A percentile compares a stretch with the other conserved stretches of the same genome.
These are phyloP conservation scores for Coriolopsis trogii DNA, from an alignment of 1,284 basidiomycete species.

Conservation along the genomic window DNA sequence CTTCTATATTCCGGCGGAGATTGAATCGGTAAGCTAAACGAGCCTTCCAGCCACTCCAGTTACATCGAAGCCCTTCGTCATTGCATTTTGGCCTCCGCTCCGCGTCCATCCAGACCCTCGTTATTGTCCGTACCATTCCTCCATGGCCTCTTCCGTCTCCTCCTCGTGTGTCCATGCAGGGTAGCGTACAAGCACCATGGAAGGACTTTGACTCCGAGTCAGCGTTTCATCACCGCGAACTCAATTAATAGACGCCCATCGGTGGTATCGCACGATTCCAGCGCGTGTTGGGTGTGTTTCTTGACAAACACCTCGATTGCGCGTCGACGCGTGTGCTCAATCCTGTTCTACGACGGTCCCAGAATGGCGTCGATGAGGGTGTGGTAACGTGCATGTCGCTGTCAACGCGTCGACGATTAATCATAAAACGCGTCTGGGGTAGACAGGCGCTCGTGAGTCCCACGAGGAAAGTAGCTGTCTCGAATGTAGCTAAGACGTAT, in stretches of 20 bases:
- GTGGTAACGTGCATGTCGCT: too few relatives aligned
- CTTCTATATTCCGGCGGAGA: slow-evolving; percentile 29
- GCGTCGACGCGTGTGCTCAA: too few relatives aligned
- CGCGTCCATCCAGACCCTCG: background rate
- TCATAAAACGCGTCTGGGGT: too few relatives aligned
- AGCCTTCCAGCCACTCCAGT: slow-evolving; percentile 15
- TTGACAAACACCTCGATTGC: background rate
- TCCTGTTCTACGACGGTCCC: too few relatives aligned
- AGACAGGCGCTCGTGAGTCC: too few relatives aligned
- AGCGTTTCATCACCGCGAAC: background rate
- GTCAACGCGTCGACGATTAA: too few relatives aligned
- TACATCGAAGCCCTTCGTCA: slow-evolving; percentile 4
- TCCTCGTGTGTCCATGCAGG: background rate
- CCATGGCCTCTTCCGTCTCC: background rate
- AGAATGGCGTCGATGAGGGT: too few relatives aligned
- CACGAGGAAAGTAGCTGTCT: too few relatives aligned
- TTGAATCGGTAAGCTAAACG: slow-evolving; percentile 24
- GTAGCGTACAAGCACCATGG: too few relatives aligned
- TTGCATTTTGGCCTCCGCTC: slow-evolving; percentile 2
- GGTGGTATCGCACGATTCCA: slow-evolving; percentile 3
- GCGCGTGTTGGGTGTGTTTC: background rate
- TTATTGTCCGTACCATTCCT: background rate
- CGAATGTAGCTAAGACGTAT: too few relatives aligned
- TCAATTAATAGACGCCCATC: background rate
- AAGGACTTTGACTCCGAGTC: too few relatives aligned